Evolutionary conservation across 2,329 filamentous ascomycete genomes (phyloP).

Genomic region (Neofusicoccum umdonicola): DNA sequence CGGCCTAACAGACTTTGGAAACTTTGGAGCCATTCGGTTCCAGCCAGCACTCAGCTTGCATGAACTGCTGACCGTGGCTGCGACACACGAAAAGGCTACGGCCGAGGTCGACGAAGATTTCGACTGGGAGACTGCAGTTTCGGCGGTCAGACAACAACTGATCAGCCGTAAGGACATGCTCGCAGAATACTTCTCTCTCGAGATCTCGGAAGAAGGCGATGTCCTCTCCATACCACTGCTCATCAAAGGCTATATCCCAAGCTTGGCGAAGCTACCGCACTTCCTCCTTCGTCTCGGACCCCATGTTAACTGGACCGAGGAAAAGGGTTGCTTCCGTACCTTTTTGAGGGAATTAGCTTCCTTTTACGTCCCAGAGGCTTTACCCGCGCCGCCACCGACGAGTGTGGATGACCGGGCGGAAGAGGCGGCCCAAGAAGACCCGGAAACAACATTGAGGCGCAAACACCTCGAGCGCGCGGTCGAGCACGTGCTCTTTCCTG

Average conservation of each 20-base stretch:
- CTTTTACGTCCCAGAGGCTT: constrained; percentile 85
- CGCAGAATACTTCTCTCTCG: constrained; percentile 84
- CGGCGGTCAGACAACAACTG: constrained; percentile 65
- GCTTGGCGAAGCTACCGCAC: constrained; percentile 78
- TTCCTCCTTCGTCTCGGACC: constrained; percentile 89
- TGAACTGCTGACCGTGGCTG: constrained; percentile 70
- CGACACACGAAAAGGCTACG: constrained; percentile 60
- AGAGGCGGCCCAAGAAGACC: constrained; percentile 32
- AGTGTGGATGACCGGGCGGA: constrained; percentile 23
- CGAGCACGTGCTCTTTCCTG: constrained; percentile 86
- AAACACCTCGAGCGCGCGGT: constrained; percentile 70
- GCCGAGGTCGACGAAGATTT: constrained; percentile 51
- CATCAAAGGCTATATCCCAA: constrained; percentile 83
- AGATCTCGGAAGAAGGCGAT: constrained; percentile 75
- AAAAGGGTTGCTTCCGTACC: constrained; percentile 79
- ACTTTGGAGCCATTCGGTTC: constrained; percentile 83
- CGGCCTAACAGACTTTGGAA: constrained; percentile 90
- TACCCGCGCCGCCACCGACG: constrained; percentile 56
- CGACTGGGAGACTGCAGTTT: constrained; percentile 64
- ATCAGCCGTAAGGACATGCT: constrained; percentile 81
- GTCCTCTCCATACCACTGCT: constrained; percentile 78
- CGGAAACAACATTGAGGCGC: constrained; percentile 53
- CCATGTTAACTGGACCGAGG: constrained; percentile 79
- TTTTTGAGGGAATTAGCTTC: constrained; percentile 84
- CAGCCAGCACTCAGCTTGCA: constrained; percentile 69